Percentiles rank a stretch among this genome's conserved stretches.
These are phyloP conservation scores for Exophiala xenobiotica DNA, from an alignment of 2,329 filamentous ascomycete species.

Conservation along the genomic window DNA sequence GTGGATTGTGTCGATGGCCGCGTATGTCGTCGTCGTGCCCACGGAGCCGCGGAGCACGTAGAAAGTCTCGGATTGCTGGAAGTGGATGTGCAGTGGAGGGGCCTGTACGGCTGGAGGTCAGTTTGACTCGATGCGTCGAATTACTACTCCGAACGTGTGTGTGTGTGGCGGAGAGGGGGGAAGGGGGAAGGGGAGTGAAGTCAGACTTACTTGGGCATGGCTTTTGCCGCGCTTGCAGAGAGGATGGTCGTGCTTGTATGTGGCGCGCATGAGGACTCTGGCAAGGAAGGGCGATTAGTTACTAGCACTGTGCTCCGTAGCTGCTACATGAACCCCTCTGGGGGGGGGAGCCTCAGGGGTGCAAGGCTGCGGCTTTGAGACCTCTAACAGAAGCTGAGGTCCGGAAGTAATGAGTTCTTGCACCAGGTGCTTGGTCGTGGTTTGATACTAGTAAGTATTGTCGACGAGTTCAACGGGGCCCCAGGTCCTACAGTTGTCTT, in stretches of 20 bases:
- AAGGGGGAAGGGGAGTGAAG: not conserved
- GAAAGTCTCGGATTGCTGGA: slow-evolving; percentile 21
- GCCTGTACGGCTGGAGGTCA: slow-evolving; percentile 3
- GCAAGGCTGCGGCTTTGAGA: too few relatives aligned
- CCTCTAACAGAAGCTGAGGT: too few relatives aligned
- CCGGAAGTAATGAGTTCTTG: too few relatives aligned
- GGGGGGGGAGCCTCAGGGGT: not conserved
- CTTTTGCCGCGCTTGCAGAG: slow-evolving; percentile 13
- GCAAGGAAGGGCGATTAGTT: too few relatives aligned
- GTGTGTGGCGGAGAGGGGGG: not conserved
- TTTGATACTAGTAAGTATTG: too few relatives aligned
- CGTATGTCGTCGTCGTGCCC: slow-evolving; percentile 15
- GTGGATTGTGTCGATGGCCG: slow-evolving; percentile 16
- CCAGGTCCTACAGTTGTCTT: too few relatives aligned
- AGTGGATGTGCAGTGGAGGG: slow-evolving; percentile 25
- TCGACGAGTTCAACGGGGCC: too few relatives aligned
- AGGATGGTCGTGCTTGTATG: slow-evolving; percentile 21
- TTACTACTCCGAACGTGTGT: not conserved
- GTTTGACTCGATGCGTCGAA: not conserved
- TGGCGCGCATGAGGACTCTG: slow-evolving; percentile 21
- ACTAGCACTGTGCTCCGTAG: too few relatives aligned
- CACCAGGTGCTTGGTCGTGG: too few relatives aligned
- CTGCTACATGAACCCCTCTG: too few relatives aligned
- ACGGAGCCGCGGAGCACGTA: slow-evolving; percentile 17
- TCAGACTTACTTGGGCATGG: slow-evolving; percentile 11